phyloP scores from a whole-genome alignment of 176 grass and related monocot species.

The Hyparrhenia diplandra region DNA sequence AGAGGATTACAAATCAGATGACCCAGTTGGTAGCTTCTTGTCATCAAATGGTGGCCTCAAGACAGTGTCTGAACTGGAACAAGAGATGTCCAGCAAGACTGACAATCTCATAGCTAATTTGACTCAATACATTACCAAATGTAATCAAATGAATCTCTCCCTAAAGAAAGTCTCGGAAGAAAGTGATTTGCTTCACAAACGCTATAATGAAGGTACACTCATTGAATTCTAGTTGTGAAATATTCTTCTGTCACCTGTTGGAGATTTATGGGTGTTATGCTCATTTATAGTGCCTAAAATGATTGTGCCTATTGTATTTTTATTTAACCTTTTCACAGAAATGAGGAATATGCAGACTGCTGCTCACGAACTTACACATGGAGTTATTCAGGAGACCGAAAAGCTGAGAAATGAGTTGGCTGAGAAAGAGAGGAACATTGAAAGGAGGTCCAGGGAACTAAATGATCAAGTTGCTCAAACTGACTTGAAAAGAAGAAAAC shows the following conservation, averaged over 20 bases:
- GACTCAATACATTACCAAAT: slow-evolving; percentile 38
- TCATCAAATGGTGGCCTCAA: slow-evolving; percentile 40
- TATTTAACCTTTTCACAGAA: slow-evolving; percentile 23
- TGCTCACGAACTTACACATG: slow-evolving; percentile 32
- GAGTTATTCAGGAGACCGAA: slow-evolving; percentile 41
- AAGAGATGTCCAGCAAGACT: slow-evolving; percentile 30
- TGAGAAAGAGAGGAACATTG: slow-evolving; percentile 33
- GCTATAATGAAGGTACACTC: slow-evolving; percentile 52
- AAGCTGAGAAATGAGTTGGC: slow-evolving; percentile 35
- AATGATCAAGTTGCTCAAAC: slow-evolving; percentile 45
- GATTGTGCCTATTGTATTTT: not conserved
- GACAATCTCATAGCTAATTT: slow-evolving; percentile 42
- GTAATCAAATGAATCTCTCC: slow-evolving; percentile 37
- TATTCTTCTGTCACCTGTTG: too few relatives aligned
- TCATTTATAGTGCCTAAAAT: not conserved
- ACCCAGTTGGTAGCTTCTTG: slow-evolving; percentile 36
- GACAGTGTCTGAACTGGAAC: slow-evolving; percentile 33
- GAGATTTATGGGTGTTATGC: not conserved
- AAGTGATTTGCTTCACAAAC: slow-evolving; percentile 27
- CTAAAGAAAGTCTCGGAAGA: slow-evolving; percentile 48
- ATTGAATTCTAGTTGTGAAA: not conserved
- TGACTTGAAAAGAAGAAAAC: slow-evolving; percentile 53
- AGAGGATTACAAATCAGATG: slow-evolving; percentile 38
- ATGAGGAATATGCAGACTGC: slow-evolving; percentile 40
- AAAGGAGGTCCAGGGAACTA: slow-evolving; percentile 31